A percentile compares a stretch with the other conserved stretches of the same genome.
phyloP scores from a whole-genome alignment of 345 rosid species.

The thale cress (Arabidopsis thaliana) region DNA sequence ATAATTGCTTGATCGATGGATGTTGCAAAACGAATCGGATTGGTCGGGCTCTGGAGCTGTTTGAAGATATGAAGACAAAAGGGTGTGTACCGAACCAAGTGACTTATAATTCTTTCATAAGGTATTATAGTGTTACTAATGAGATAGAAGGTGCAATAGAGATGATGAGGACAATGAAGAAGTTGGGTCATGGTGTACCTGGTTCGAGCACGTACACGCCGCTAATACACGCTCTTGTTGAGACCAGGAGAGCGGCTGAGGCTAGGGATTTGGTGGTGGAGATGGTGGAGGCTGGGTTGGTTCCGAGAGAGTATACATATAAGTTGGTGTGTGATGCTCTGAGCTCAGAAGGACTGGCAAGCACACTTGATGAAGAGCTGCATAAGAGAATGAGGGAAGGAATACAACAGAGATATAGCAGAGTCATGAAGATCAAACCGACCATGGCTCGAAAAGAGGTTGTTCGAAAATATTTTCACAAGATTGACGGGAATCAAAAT shows the following conservation, averaged over 20 bases:
- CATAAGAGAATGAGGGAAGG: constrained; percentile 60
- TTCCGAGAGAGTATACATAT: constrained; percentile 84
- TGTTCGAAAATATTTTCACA: neutral
- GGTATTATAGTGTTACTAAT: constrained; percentile 77
- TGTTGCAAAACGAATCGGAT: constrained; percentile 78
- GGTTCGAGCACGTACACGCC: constrained; percentile 74
- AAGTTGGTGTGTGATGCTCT: constrained; percentile 68
- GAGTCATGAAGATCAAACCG: constrained; percentile 69
- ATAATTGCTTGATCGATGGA: constrained; percentile 88
- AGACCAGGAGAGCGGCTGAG: constrained; percentile 61
- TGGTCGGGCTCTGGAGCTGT: constrained; percentile 76
- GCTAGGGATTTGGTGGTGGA: constrained; percentile 72
- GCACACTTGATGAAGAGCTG: constrained; percentile 48
- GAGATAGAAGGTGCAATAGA: constrained; percentile 74
- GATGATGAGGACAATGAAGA: constrained; percentile 77
- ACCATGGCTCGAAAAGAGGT: constrained; percentile 43
- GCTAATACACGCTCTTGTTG: constrained; percentile 79
- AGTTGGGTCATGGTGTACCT: constrained; percentile 70
- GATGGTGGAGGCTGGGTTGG: constrained; percentile 68
- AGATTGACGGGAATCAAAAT: neutral
- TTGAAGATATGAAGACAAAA: constrained; percentile 74
- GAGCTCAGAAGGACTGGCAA: constrained; percentile 45
- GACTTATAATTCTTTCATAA: constrained; percentile 79
- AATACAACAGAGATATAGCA: constrained; percentile 56
- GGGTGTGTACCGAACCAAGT: constrained; percentile 73